Evolutionary conservation across 106 monocot genomes (phyloP).

Genomic region (Acorus gramineus): DNA sequence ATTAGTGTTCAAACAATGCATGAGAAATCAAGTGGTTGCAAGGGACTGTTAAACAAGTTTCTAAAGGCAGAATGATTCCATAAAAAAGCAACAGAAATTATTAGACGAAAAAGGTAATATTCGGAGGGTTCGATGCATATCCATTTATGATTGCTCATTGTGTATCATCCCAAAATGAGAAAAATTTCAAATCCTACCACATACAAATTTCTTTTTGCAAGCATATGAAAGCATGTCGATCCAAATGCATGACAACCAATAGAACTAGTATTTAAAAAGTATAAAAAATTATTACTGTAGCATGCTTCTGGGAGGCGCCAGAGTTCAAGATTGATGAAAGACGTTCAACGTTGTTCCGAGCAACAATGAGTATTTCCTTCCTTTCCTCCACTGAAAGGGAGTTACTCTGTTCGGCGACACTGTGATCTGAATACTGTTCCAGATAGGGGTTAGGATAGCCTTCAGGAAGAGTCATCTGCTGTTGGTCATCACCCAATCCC

Average conservation of each 20-base stretch:
- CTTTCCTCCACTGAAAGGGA: conserved; percentile 53
- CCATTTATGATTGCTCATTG: too few relatives aligned
- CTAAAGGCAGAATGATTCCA: too few relatives aligned
- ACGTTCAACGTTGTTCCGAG: conserved; percentile 50
- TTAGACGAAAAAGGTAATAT: too few relatives aligned
- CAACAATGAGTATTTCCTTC: conserved; percentile 45
- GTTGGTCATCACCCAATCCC: conserved; percentile 13
- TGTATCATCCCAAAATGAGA: too few relatives aligned
- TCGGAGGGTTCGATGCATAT: too few relatives aligned
- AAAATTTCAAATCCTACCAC: too few relatives aligned
- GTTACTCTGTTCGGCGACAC: conserved; percentile 15
- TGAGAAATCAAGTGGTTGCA: too few relatives aligned
- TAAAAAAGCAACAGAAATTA: too few relatives aligned
- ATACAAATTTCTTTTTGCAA: too few relatives aligned
- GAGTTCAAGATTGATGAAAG: conserved; percentile 41
- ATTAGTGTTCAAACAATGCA: too few relatives aligned
- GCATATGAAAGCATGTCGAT: too few relatives aligned
- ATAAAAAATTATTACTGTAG: conserved; percentile 19
- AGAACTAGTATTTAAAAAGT: background rate
- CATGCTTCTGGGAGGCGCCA: conserved; percentile 19
- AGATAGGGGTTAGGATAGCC: conserved; percentile 22
- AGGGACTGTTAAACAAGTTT: too few relatives aligned
- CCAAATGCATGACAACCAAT: background rate
- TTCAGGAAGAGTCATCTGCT: conserved; percentile 17
- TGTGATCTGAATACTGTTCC: conserved; percentile 7